A percentile compares a stretch with the other conserved stretches of the same genome.
phyloP scores from a whole-genome alignment of 148 eudicot species.

The Vaccinium myrtillus region DNA sequence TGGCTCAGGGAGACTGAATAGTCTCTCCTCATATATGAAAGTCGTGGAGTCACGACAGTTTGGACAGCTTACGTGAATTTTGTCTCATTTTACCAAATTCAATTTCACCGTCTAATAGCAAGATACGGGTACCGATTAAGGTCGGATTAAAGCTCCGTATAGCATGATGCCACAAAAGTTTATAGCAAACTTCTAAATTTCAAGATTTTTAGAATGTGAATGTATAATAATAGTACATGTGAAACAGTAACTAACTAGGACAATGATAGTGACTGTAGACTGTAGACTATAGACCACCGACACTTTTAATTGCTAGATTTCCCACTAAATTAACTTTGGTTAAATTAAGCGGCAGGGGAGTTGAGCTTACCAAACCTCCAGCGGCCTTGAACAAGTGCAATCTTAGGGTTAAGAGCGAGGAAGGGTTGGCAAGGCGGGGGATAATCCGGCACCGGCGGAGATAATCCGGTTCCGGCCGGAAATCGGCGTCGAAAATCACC shows the following conservation, averaged over 20 bases:
- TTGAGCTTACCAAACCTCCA: conserved; percentile 56
- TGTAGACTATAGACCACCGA: background rate
- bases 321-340: background rate
- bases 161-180: too few relatives aligned
- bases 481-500: conserved; percentile 79
- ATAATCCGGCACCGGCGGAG: conserved; percentile 64
- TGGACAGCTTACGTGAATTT: too few relatives aligned
- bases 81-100: too few relatives aligned
- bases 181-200: too few relatives aligned
- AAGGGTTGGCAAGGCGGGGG: conserved; percentile 54
- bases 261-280: background rate
- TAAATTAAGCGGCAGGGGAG: background rate
- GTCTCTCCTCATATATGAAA: too few relatives aligned
- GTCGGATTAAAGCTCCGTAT: too few relatives aligned
- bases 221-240: too few relatives aligned
- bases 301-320: background rate
- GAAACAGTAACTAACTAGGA: background rate
- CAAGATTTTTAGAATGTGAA: too few relatives aligned
- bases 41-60: too few relatives aligned
- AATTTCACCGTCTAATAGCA: too few relatives aligned
- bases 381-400: conserved; percentile 63
- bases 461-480: conserved; percentile 73
- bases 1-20: too few relatives aligned
- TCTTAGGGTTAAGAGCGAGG: conserved; percentile 48
- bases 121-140: too few relatives aligned